Evolutionary conservation across 371 early-diverging fungal species (phyloP), one percentile per base, ranked within the genome.

Genomic region (Phascolomyces articulosus): DNA sequence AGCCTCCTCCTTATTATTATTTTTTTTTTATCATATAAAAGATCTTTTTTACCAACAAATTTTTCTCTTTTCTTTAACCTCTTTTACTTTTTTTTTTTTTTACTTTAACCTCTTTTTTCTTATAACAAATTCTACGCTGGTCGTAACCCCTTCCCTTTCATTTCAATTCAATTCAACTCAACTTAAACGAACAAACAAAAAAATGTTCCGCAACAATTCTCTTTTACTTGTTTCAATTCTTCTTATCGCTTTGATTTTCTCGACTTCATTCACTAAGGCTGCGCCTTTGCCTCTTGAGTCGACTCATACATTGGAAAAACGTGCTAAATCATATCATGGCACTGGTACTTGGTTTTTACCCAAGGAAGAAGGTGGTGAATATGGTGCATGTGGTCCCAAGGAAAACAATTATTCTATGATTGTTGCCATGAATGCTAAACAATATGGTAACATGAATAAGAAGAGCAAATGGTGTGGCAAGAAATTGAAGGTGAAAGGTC

Each of bases 321-420:
- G 68, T 18, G 49, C 48, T 23, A 67, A 63, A 28, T 55, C 18
- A 18, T 73, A 73, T 49, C 18, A 41, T 24, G 73, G 73, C 20
- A 63, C 40, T 20, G 73, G 56, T 13, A 73, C 73, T 20, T 73
- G 69, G 69, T 68, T 72, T 47, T 23, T 27, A 11, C 67, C 70
- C 29, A 29, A 51, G 71, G 53, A 13, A 34, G 69, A 73, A 59
- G 73, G 73, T 18, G 73, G 73, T 57, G 29, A 57, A 20, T 58
- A 51, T 27, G 73, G 73, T 40, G 66, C 73, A 16, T 73, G 73
- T 41, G 73, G 73, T 56, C 73, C 73, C 38, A 24, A 66, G 24
- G 73, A 66, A 54, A 55, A 56, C 60, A 41, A 63, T 21, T 59
- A 64, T 24, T 73, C 73, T 3, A 34, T 58, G 47, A 73, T 73